Evolutionary conservation across 306 rosid species (phyloP).

Genomic region (Purshia tridentata): DNA sequence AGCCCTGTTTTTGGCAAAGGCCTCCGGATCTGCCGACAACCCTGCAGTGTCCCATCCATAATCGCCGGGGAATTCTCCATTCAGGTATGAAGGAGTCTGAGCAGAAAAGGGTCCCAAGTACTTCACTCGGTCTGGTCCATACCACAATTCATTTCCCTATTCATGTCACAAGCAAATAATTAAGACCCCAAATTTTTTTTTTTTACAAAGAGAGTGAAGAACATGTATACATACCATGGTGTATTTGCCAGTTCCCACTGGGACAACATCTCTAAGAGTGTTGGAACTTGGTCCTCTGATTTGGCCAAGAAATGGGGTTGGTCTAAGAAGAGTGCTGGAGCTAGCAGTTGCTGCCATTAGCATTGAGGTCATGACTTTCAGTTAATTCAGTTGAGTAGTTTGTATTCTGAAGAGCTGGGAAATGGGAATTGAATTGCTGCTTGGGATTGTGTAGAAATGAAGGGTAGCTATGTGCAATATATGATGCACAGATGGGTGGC

Average conservation of each 20-base stretch:
- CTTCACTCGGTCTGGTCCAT: conserved; percentile 89
- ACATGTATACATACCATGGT: conserved; percentile 58
- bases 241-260: conserved; percentile 69
- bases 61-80: conserved; percentile 82
- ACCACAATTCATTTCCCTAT: conserved; percentile 78
- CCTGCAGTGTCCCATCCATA: conserved; percentile 95
- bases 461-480: conserved; percentile 1
- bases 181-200: not conserved
- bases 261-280: conserved; percentile 68
- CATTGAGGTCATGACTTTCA: conserved; percentile 46
- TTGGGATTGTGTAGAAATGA: conserved; percentile 30
- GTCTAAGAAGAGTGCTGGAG: conserved; percentile 64
- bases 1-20: conserved; percentile 88
- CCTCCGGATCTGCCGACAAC: conserved; percentile 87
- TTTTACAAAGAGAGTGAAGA: not conserved
- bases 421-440: conserved; percentile 5
- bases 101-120: conserved; percentile 91
- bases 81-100: conserved; percentile 80
- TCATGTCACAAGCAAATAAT: conserved; percentile 12
- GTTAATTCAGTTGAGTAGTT: conserved; percentile 11
- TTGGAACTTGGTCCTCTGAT: conserved; percentile 40
- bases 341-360: conserved; percentile 76
- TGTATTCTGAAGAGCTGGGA: not conserved
- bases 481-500: conserved; percentile 24
- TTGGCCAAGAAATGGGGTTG: conserved; percentile 76